Evolutionary conservation across 495 filamentous ascomycete genomes (phyloP), one percentile per base, ranked within the genome.

Genomic region (Annulohypoxylon moriforme): DNA sequence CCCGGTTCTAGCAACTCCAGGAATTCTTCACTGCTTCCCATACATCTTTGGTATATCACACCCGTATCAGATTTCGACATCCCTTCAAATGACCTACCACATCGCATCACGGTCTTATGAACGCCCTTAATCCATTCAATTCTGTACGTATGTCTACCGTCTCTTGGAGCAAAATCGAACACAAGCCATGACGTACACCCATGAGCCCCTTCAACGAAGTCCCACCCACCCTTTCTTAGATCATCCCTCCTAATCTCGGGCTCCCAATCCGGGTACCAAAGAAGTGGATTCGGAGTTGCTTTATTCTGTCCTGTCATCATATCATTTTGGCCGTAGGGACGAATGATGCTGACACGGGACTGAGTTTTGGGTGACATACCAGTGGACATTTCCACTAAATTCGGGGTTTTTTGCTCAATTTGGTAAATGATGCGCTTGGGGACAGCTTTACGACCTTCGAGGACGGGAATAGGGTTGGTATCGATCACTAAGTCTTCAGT

Each of bases 331-430:
- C 38, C 24, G 9, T n/a, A 20, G 18, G 64, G 69, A 24, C 69
- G 64, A 4, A 72, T 64, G 29, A 72, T 72, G 40, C 69, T 72
- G 16, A 64, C 64, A 6, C 64, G 63, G 16, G 69, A 60, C 29
- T 72, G 64, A 42, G 60, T 64, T 13, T 68, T 64, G 16, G 38
- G 11, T 10, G 14, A 40, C n/a, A 13, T 4, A n/a, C 13, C 7
- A 9, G 33, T 36, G 33, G 9, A 8, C 33, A n/a, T n/a, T 36
- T 36, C 33, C 36, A n/a, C 4, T 40, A n/a, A 40, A n/a, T 40
- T 10, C 14, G 69, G 53, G 1, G 64, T n/a, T n/a, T n/a, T n/a
- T n/a, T n/a, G 20, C 42, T 22, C 59, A 16, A 56, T 64, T 60
- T 72, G 65, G 60, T 68, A 68, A 25, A 64, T 60, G 40, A 72